Evolutionary conservation across 2,329 filamentous ascomycete genomes (phyloP).

Genomic region (Cercospora berteroae): DNA sequence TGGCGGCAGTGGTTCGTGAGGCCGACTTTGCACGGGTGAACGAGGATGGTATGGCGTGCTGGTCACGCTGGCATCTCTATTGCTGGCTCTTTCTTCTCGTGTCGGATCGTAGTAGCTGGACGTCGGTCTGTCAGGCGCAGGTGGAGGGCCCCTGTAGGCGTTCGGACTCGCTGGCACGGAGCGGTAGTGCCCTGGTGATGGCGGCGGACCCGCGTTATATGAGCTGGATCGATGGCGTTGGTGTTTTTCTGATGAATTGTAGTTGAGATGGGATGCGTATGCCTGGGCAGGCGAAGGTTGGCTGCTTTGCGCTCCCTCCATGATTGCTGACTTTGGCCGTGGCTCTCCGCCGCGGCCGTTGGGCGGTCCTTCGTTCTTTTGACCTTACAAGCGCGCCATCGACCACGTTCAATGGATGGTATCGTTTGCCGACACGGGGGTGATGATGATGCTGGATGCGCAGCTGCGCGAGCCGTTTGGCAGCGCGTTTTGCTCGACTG

Average conservation of each 20-base stretch:
- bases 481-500: neutral
- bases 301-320: slow-evolving; percentile 19
- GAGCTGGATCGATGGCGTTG: slow-evolving; percentile 36
- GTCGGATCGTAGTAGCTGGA: slow-evolving; percentile 53
- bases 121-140: slow-evolving; percentile 37
- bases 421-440: neutral
- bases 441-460: slow-evolving; percentile 4
- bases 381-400: slow-evolving; percentile 13
- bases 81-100: slow-evolving; percentile 46
- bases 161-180: slow-evolving; percentile 41
- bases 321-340: slow-evolving; percentile 12
- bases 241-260: slow-evolving; percentile 29
- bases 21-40: slow-evolving; percentile 24
- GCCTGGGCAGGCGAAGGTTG: slow-evolving; percentile 17
- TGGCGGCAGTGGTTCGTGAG: neutral
- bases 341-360: slow-evolving; percentile 5
- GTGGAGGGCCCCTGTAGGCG: slow-evolving; percentile 39
- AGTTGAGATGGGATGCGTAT: slow-evolving; percentile 11
- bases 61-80: slow-evolving; percentile 32
- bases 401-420: slow-evolving; percentile 5
- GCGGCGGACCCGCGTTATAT: slow-evolving; percentile 29
- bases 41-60: slow-evolving; percentile 41
- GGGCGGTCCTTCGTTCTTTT: neutral
- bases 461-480: neutral
- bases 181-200: slow-evolving; percentile 33